Percentiles rank a stretch among this genome's conserved stretches.
Evolutionary conservation across 202 grass and related monocot species (phyloP).

Genomic region (Cymbopogon flexuosus): DNA sequence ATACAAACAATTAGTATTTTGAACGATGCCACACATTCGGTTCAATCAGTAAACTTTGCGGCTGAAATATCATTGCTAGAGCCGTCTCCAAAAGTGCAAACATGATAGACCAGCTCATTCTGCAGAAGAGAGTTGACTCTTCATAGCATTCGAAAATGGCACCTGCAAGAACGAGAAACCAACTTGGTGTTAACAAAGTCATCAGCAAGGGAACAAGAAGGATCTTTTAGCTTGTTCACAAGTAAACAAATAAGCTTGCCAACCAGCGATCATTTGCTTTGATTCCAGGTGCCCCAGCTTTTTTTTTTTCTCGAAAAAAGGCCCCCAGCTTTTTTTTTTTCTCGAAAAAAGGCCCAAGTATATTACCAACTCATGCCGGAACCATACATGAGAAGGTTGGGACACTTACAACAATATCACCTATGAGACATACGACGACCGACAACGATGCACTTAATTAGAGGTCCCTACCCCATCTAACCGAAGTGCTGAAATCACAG

Average conservation of each 20-base stretch:
- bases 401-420: too few species aligned
- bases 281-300: not conserved
- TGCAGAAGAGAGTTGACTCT: not conserved
- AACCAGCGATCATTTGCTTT: not conserved
- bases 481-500: too few species aligned
- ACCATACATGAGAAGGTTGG: too few species aligned
- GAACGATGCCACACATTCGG: not conserved
- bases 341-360: too few species aligned
- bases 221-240: not conserved
- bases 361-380: too few species aligned
- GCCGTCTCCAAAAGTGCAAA: not conserved
- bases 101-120: not conserved
- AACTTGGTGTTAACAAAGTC: slow-evolving; percentile 11
- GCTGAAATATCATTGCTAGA: not conserved
- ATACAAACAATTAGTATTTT: not conserved
- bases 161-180: not conserved
- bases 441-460: too few species aligned
- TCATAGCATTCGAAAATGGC: slow-evolving; percentile 16
- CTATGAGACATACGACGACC: too few species aligned
- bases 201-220: not conserved
- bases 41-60: not conserved
- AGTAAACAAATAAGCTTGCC: slow-evolving; percentile 4
- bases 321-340: too few species aligned
- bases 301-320: too few species aligned
- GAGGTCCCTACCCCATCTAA: too few species aligned